Evolutionary conservation across 441 rosid species (phyloP).

Genomic region (Eruca vesicaria): DNA sequence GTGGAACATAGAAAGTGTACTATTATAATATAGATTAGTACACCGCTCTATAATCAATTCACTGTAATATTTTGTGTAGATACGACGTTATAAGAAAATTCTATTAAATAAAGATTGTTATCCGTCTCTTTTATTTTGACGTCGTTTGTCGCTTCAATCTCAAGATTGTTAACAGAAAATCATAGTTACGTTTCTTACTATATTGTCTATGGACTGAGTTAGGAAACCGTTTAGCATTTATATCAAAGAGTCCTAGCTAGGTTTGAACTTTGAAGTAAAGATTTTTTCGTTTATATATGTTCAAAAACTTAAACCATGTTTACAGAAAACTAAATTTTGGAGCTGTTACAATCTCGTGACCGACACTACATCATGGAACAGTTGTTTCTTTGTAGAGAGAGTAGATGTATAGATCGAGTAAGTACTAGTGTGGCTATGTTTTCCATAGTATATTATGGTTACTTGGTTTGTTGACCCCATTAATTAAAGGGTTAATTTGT

Average conservation of each 20-base stretch:
- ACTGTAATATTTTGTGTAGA: not conserved
- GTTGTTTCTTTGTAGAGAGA: not conserved
- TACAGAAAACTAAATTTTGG: not conserved
- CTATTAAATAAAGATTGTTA: not conserved
- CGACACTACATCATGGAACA: not conserved
- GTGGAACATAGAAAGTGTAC: too few species aligned
- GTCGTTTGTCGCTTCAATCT: not conserved
- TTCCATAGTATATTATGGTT: not conserved
- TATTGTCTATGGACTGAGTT: not conserved
- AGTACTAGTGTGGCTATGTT: not conserved
- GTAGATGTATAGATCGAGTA: not conserved
- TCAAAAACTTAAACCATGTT: not conserved
- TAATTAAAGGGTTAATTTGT: too few species aligned
- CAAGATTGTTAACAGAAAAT: not conserved
- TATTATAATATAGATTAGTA: too few species aligned
- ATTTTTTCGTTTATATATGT: not conserved
- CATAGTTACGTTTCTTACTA: not conserved
- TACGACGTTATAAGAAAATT: not conserved
- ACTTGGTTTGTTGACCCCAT: not conserved
- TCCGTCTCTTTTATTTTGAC: not conserved
- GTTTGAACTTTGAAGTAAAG: not conserved
- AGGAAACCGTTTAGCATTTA: not conserved
- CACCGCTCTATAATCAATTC: not conserved
- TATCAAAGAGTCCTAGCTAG: conserved; percentile 3
- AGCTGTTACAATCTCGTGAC: conserved; percentile 6